Base-by-base conservation (phyloP, 2,329 filamentous ascomycete species). In the Elsinoe australis region DNA sequence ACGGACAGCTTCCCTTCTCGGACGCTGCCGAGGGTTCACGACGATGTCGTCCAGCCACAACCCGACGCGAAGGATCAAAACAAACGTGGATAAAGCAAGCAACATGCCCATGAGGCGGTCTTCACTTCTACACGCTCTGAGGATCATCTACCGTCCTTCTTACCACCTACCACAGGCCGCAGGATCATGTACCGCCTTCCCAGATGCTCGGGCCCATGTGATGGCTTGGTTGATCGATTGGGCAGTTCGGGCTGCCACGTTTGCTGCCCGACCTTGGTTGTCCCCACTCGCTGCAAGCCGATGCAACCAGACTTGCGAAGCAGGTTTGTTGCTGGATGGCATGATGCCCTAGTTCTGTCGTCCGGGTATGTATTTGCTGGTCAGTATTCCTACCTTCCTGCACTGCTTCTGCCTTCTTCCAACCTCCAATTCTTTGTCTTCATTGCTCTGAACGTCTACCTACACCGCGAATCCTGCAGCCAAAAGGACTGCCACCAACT, bases 301-400 rank as follows among this genome's bases (percentile, higher is more conserved):
- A 36, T 21, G 24, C 47, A 32, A 38, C 41, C 48, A 34, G 21
- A 26, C 34, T 46, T 34, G 15, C 18, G n/a, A 31, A 22, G 22
- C 26, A 38, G 29, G 21, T 38, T 50, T 34, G 18, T 46, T 33
- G 35, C 47, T 48, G 36, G 22, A 33, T 51, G 15, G 8, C 22
- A 44, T 45, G 29, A 32, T 44, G 38, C 33, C 26, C 34, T 49
- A 39, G 39, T 9, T 15, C 26, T 19, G 33, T 39, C 24, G 18
- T 10, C 28, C 15, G n/a, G 33, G 22, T 34, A 7, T 29, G 35
- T 32, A 36, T 32, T 32, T 39, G 18, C 41, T 22, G 10, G 10
- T 9, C n/a, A 10, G 12, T 21, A 36, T 28, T 38, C 28, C n/a
- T 12, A 35, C 29, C 34, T 15, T 24, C 31, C 26, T 10, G n/a